These are phyloP conservation scores for Pezicula radicicola DNA, from an alignment of 2,329 filamentous ascomycete species.

Conservation along the genomic window DNA sequence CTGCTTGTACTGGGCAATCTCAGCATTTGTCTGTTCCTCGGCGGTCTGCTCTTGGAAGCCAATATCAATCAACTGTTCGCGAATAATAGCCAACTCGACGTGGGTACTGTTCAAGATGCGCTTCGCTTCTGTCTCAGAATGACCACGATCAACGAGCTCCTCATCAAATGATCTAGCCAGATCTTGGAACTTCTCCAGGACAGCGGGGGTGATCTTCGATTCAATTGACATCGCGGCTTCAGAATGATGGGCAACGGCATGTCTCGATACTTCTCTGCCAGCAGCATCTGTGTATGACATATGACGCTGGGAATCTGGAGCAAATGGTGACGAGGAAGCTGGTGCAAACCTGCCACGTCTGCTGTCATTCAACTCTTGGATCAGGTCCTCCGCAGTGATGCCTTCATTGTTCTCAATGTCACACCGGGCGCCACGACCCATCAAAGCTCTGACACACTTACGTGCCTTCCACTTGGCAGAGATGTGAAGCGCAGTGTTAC, in stretches of 20 bases:
- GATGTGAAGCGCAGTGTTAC: conserved; percentile 79
- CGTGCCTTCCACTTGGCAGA: conserved; percentile 80
- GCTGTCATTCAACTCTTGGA: conserved; percentile 69
- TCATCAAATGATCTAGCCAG: conserved; percentile 70
- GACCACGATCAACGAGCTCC: conserved; percentile 71
- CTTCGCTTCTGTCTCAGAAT: conserved; percentile 64
- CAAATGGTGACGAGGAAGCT: conserved; percentile 71
- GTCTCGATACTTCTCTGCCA: conserved; percentile 10
- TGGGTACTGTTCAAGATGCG: conserved; percentile 65
- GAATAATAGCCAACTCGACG: conserved; percentile 60
- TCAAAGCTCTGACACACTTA: conserved; percentile 79
- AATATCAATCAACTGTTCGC: conserved; percentile 56
- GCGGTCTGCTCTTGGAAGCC: conserved; percentile 23
- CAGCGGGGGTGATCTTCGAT: conserved; percentile 63
- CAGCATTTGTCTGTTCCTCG: conserved; percentile 12
- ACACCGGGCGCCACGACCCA: conserved; percentile 77
- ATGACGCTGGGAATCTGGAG: conserved; percentile 56
- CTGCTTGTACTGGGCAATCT: conserved; percentile 18
- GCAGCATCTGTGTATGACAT: conserved; percentile 46
- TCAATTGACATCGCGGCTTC: conserved; percentile 68
- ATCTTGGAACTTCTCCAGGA: conserved; percentile 70
- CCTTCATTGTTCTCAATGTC: conserved; percentile 81
- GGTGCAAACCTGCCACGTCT: conserved; percentile 60
- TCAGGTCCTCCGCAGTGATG: conserved; percentile 80
- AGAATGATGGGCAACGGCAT: conserved; percentile 41